Evolutionary conservation across 768 basidiomycete species (phyloP), one percentile per base, ranked within the genome.

Genomic region (Pisolithus tinctorius): DNA sequence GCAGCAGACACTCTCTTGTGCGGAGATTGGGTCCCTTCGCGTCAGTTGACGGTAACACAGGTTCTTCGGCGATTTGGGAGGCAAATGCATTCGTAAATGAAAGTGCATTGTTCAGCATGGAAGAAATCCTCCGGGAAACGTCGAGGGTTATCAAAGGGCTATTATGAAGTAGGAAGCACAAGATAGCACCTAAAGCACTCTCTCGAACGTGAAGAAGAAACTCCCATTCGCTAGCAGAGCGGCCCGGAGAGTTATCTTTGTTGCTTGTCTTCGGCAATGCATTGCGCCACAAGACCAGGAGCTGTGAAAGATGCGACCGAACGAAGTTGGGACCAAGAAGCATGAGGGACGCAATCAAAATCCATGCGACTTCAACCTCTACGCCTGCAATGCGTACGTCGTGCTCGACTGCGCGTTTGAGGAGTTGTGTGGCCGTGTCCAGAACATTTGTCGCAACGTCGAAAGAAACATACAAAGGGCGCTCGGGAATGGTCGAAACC

Each of bases 231-330:
- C 79, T 72, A 20, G 79, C 72, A 26, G 83, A 80, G 29, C 93
- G 74, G 16, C 82, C 82, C 4, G 76, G 75, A 14, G 74, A 77
- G 13, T 70, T 70, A 60, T 98, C 95, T 66, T 96, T 96, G 60
- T 78, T 86, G 0, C 91, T 93, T 0, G 92, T 86, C 67, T 98
- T 99, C 1, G 96, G 93, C 0, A 99, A 75, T 1, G 95, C 93
- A 59, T 99, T 99, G 30, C 96, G 77, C 96, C 96, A 99, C 3
- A 99, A 79, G 0, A 98, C 92, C 38, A 98, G 78, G 16, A 98
- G 75, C 59, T 97, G 95, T 0, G 94, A 88, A 2, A 98, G 79
- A 65, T 99, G 93, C 0, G 92, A 81, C 16, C 91, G 84, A 48
- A 97, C 93, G 57, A 98, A 96, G 59, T 92, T 88, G 3, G 89